Conservation (phyloP, 306 rosid genomes). For the Aeschynomene evenia region DNA sequence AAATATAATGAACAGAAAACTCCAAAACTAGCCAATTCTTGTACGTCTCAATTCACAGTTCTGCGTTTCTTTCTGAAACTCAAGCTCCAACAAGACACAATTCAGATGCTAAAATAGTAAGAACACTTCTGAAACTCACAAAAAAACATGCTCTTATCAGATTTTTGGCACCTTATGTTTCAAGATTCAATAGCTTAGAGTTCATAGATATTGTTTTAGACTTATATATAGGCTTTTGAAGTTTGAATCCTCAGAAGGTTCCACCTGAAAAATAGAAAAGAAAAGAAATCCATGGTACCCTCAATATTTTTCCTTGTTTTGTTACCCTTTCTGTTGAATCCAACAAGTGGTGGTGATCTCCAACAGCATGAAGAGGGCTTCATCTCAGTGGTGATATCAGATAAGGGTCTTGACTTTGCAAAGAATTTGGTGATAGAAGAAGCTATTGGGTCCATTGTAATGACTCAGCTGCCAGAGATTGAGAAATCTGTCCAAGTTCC, state of each 20-base stretch:
- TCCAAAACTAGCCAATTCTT: slow-evolving; percentile 21
- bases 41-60: neutral
- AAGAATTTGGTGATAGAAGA: slow-evolving; percentile 61
- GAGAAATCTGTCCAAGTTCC: slow-evolving; percentile 57
- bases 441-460: slow-evolving; percentile 57
- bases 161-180: neutral
- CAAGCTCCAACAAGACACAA: neutral
- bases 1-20: neutral
- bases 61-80: slow-evolving; percentile 18
- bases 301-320: slow-evolving; percentile 28
- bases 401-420: slow-evolving; percentile 76
- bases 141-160: neutral
- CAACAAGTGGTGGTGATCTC: slow-evolving; percentile 36
- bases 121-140: neutral
- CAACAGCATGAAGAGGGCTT: slow-evolving; percentile 57
- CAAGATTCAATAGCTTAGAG: neutral
- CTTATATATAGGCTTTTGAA: too few species aligned
- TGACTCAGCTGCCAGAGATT: slow-evolving; percentile 60
- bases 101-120: slow-evolving; percentile 10
- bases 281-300: slow-evolving; percentile 21
- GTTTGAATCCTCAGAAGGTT: slow-evolving; percentile 37
- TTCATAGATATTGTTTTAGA: slow-evolving; percentile 14
- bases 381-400: slow-evolving; percentile 57
- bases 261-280: slow-evolving; percentile 37
- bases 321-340: slow-evolving; percentile 31